A percentile compares a stretch with the other conserved stretches of the same genome.
phyloP scores from a whole-genome alignment of 257 asterid genomes.

The Echites panduratus region DNA sequence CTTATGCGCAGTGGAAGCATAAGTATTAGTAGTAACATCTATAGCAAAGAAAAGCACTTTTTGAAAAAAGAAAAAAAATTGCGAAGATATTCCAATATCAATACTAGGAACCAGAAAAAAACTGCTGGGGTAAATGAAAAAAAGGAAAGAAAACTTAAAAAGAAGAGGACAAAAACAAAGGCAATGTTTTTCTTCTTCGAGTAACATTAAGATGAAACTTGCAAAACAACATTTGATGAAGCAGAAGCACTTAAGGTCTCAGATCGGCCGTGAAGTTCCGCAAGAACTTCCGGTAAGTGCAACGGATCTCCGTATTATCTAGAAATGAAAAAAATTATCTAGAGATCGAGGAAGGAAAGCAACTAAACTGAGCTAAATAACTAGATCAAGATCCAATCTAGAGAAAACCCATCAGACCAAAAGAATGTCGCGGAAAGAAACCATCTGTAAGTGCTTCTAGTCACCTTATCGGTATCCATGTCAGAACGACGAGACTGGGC shows the following conservation, averaged over 20 bases:
- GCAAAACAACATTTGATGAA: slow-evolving; percentile 5
- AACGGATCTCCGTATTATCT: slow-evolving; percentile 12
- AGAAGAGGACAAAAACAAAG: background rate
- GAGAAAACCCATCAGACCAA: slow-evolving; percentile 6
- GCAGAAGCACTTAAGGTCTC: slow-evolving; percentile 8
- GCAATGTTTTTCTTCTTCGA: background rate
- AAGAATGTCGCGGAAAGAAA: background rate
- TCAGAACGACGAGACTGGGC: slow-evolving; percentile 34
- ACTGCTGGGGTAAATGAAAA: background rate
- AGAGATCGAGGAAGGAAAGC: slow-evolving; percentile 31
- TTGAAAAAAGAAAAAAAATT: background rate
- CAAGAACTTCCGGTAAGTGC: slow-evolving; percentile 18
- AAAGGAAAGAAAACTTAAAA: background rate
- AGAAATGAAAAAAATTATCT: slow-evolving; percentile 12
- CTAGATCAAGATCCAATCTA: slow-evolving; percentile 32
- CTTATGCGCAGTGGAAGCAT: background rate
- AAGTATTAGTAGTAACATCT: background rate
- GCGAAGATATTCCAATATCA: background rate
- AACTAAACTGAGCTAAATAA: background rate
- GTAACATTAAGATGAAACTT: slow-evolving; percentile 19
- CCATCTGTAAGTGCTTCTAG: background rate
- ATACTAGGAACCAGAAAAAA: background rate
- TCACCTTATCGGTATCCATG: slow-evolving; percentile 65
- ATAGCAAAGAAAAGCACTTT: background rate
- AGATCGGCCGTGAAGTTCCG: slow-evolving; percentile 33